Conservation (phyloP, 2,329 filamentous ascomycete species). For the Talaromyces sp. region DNA sequence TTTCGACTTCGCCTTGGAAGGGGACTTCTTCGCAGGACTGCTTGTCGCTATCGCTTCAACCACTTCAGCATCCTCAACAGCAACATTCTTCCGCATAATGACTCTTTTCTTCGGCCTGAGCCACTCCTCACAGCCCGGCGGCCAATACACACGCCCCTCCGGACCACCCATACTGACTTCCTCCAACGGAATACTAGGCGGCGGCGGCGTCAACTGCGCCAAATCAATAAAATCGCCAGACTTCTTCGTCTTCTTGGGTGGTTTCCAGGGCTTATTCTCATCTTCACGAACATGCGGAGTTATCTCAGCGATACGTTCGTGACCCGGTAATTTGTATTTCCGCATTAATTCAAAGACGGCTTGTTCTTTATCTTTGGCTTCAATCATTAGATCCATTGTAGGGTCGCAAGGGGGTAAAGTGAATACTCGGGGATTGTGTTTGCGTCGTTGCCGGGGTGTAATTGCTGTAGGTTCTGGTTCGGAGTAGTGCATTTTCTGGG, state of each 20-base stretch:
- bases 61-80: slow-evolving; percentile 13
- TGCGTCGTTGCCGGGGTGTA: slow-evolving; percentile 71
- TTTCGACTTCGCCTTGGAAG: background rate
- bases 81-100: slow-evolving; percentile 6
- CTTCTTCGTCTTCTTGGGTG: slow-evolving; percentile 44
- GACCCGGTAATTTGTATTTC: slow-evolving; percentile 76
- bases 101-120: slow-evolving; percentile 57
- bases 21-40: background rate
- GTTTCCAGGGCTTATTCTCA: slow-evolving; percentile 59
- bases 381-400: slow-evolving; percentile 97
- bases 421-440: slow-evolving; percentile 74
- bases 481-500: slow-evolving; percentile 95
- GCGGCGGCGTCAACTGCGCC: slow-evolving; percentile 41
- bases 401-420: slow-evolving; percentile 75
- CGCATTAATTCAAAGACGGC: slow-evolving; percentile 93
- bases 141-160: slow-evolving; percentile 82
- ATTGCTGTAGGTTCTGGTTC: slow-evolving; percentile 73
- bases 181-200: slow-evolving; percentile 53
- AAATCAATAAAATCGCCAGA: slow-evolving; percentile 34
- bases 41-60: slow-evolving; percentile 13
- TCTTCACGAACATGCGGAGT: slow-evolving; percentile 71
- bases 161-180: slow-evolving; percentile 84
- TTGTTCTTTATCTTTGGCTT: slow-evolving; percentile 97
- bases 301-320: slow-evolving; percentile 68
- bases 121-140: slow-evolving; percentile 84